Conservation (phyloP, 495 filamentous ascomycete genomes). For the Darksidea phi region DNA sequence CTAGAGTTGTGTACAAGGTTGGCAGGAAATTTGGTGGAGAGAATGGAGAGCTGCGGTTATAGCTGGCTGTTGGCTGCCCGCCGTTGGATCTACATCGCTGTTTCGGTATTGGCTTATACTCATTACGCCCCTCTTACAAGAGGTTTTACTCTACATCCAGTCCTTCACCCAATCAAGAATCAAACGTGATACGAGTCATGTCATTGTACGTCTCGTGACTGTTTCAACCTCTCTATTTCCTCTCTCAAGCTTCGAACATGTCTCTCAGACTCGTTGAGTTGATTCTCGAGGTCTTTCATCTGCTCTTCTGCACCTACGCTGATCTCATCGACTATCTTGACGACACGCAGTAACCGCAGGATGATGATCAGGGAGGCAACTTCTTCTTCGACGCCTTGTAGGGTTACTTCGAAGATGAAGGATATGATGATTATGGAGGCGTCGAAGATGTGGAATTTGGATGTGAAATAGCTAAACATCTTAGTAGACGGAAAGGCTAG, state of each 20-base stretch:
- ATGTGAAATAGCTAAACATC: constrained; percentile 56
- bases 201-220: too few species aligned
- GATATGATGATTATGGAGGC: constrained; percentile 59
- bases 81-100: too few species aligned
- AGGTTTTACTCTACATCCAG: too few species aligned
- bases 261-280: constrained; percentile 47
- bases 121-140: too few species aligned
- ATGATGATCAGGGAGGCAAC: constrained; percentile 62
- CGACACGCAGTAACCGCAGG: constrained; percentile 65
- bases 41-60: too few species aligned
- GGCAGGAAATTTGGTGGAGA: constrained; percentile 8
- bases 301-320: constrained; percentile 58
- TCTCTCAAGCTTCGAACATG: constrained; percentile 50
- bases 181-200: too few species aligned
- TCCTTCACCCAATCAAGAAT: too few species aligned
- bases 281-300: constrained; percentile 48
- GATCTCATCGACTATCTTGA: constrained; percentile 67
- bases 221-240: constrained; percentile 42
- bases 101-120: too few species aligned
- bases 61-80: too few species aligned
- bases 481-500: constrained; percentile 8
- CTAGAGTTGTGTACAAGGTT: constrained; percentile 21
- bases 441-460: constrained; percentile 64
- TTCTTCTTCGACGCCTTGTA: constrained; percentile 59
- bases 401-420: constrained; percentile 51